Evolutionary conservation across 2,329 filamentous ascomycete genomes (phyloP).

Genomic region (Scedosporium apiospermum): DNA sequence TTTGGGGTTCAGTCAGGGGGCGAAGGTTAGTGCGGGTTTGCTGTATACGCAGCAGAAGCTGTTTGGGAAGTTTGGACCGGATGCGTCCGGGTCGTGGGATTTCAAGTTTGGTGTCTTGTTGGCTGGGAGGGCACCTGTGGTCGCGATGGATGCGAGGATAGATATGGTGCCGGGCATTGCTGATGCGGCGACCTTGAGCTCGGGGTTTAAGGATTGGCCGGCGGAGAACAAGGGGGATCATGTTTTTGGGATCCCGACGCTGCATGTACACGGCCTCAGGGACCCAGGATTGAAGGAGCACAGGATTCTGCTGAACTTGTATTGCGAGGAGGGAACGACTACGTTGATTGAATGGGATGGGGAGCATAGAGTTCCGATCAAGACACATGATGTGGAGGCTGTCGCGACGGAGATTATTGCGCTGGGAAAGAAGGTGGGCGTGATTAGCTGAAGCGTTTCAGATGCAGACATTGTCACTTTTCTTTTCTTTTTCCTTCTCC

Average conservation of each 20-base stretch:
- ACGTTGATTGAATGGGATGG: conserved; percentile 61
- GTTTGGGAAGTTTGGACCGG: conserved; percentile 22
- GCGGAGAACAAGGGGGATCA: conserved; percentile 28
- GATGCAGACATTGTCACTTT: background rate
- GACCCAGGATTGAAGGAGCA: conserved; percentile 53
- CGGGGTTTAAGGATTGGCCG: conserved; percentile 32
- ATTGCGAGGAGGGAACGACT: conserved; percentile 45
- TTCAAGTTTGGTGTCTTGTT: conserved; percentile 55
- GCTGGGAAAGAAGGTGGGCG: conserved; percentile 24
- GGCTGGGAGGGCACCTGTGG: conserved; percentile 51
- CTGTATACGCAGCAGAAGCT: conserved; percentile 53
- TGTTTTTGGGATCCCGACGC: conserved; percentile 45
- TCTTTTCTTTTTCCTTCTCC: conserved; percentile 4
- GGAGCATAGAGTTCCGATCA: conserved; percentile 61
- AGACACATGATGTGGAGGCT: conserved; percentile 51
- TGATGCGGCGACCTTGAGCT: conserved; percentile 17
- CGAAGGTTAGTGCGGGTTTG: conserved; percentile 50
- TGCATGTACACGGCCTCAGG: conserved; percentile 58
- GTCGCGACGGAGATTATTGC: conserved; percentile 43
- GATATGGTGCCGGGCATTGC: conserved; percentile 13
- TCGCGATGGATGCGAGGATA: conserved; percentile 34
- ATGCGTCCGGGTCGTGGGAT: conserved; percentile 17
- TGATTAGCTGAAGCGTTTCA: background rate
- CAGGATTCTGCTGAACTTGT: conserved; percentile 43
- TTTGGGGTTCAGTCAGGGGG: conserved; percentile 59